Conservation (phyloP, 208 protist species). For the Phytomonas sp. region DNA sequence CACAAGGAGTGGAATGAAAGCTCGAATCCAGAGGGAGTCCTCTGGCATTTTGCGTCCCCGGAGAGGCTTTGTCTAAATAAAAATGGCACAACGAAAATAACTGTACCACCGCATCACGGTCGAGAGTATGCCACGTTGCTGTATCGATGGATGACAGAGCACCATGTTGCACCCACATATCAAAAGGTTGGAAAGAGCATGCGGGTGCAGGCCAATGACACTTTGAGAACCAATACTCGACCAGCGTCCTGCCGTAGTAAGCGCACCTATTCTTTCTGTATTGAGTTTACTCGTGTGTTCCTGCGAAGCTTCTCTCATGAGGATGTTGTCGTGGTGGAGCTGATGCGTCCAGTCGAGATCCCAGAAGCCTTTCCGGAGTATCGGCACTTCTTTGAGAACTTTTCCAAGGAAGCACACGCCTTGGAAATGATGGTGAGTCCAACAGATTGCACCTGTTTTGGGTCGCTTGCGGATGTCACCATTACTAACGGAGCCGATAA, state of each 20-base stretch:
- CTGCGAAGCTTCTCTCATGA: slow-evolving; percentile 17
- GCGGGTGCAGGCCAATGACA: neutral
- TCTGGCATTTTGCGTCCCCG: neutral
- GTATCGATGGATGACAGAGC: slow-evolving; percentile 6
- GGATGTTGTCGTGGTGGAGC: slow-evolving; percentile 21
- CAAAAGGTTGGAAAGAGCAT: neutral
- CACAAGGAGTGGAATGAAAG: neutral
- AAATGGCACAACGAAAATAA: neutral
- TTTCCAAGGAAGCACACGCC: slow-evolving; percentile 6
- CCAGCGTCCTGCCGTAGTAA: neutral
- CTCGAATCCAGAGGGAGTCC: neutral
- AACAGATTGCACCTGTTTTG: neutral
- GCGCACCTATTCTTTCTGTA: slow-evolving; percentile 3
- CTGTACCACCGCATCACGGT: slow-evolving; percentile 2
- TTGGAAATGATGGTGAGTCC: slow-evolving; percentile 13
- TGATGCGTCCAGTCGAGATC: slow-evolving; percentile 15
- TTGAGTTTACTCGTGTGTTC: slow-evolving; percentile 15
- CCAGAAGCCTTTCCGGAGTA: slow-evolving; percentile 10
- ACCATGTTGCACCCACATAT: neutral
- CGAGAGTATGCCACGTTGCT: slow-evolving; percentile 13
- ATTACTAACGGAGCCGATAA: neutral
- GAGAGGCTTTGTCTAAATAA: neutral
- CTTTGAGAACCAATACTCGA: neutral
- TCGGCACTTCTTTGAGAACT: slow-evolving; percentile 15
- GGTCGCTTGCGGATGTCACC: neutral